Base-by-base conservation (phyloP, 768 basidiomycete genomes). In the Boletus barrowsii region DNA sequence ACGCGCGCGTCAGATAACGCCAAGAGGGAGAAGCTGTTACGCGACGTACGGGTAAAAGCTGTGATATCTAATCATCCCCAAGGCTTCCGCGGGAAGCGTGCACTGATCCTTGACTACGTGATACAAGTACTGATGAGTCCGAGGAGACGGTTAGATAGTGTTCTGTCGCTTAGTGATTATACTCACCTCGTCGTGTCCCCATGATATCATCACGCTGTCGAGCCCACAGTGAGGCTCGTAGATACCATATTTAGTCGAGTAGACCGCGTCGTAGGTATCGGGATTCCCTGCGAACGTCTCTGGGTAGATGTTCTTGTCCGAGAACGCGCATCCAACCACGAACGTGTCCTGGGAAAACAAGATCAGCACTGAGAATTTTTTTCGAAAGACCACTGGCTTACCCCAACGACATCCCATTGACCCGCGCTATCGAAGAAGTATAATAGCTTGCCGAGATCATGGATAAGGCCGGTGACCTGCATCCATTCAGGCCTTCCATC, bases 371-470 rank as follows among this genome's bases (percentile, higher is more conserved):
- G 45, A 32, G 49, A 51, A 49, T 18, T 3, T 18, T 18, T 1
- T 7, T 40, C n/a, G 17, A 17, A 18, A 39, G 24, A 10, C 29
- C 8, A 46, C 10, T 46, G 42, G 77, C 77, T 63, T 71, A 88
- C 88, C 47, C 93, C 93, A 26, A 96, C 93, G 46, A 95, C 93
- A 58, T 93, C 93, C 93, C 93, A 96, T 72, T 95, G 93, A 7
- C 93, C 93, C 67, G 90, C 77, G 3, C 90, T 88, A 29, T 85
- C 88, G 66, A 92, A 93, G 58, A 95, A 78, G 68, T 85, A 82
- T 14, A 95, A 72, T 5, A 96, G 79, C 68, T 96, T 96, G 50
- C 93, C 93, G 44, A 95, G 82, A 69, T 95, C 93, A 63, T 95
- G 93, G 39, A 93, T 79, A 18, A 94, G 80, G 4, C 92, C 92